Evolutionary conservation across 2,329 filamentous ascomycete species (phyloP).

Genomic region (Pyrenochaeta sp.): DNA sequence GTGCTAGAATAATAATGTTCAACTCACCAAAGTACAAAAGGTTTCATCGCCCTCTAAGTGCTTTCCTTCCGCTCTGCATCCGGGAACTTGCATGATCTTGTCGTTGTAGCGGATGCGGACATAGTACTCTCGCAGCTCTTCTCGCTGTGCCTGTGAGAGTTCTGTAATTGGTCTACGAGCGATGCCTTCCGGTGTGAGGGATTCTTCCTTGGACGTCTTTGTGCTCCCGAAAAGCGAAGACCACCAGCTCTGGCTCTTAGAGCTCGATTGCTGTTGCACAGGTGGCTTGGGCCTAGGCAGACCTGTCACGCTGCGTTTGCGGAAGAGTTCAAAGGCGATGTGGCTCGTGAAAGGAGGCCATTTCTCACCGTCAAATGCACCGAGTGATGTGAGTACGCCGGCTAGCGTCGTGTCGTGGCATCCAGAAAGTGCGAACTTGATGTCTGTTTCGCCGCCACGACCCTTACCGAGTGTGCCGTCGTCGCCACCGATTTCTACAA

Average conservation of each 20-base stretch:
- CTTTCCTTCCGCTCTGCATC: slow-evolving; percentile 77
- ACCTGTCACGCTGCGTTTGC: slow-evolving; percentile 51
- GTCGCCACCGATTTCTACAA: slow-evolving; percentile 51
- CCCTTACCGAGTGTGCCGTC: slow-evolving; percentile 49
- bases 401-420: slow-evolving; percentile 96
- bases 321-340: slow-evolving; percentile 90
- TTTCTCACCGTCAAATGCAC: slow-evolving; percentile 73
- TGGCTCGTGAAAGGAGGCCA: slow-evolving; percentile 97
- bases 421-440: slow-evolving; percentile 81
- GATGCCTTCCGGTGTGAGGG: slow-evolving; percentile 54
- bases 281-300: slow-evolving; percentile 7
- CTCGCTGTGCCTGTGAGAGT: slow-evolving; percentile 66
- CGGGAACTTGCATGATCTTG: slow-evolving; percentile 79
- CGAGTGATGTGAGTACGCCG: slow-evolving; percentile 77
- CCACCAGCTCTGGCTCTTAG: slow-evolving; percentile 47
- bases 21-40: slow-evolving; percentile 84
- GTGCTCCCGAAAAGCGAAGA: slow-evolving; percentile 44
- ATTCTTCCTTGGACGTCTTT: slow-evolving; percentile 15
- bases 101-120: slow-evolving; percentile 95
- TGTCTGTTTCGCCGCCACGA: slow-evolving; percentile 58
- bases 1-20: not conserved
- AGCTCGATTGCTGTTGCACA: slow-evolving; percentile 8
- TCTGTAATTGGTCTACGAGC: slow-evolving; percentile 67
- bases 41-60: slow-evolving; percentile 87
- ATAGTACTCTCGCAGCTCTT: slow-evolving; percentile 76